Evolutionary conservation across 192 early-diverging fungal species (phyloP).

Genomic region (Chytriomyces sp.): DNA sequence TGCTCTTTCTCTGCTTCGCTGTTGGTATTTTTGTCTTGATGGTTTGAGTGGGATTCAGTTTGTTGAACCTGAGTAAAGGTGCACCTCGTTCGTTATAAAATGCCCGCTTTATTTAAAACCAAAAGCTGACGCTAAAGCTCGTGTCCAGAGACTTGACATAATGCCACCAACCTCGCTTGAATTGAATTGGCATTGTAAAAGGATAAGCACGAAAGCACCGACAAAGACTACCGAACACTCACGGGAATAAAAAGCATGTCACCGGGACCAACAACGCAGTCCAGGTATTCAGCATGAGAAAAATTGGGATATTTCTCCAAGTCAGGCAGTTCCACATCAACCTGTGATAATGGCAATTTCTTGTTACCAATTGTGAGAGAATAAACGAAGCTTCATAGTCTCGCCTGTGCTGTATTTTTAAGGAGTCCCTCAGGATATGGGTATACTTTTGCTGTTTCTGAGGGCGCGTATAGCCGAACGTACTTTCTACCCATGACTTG

Average conservation of each 20-base stretch:
- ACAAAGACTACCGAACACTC: constrained; percentile 40
- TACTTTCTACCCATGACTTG: constrained; percentile 87
- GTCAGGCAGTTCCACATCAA: constrained; percentile 74
- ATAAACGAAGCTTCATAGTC: constrained; percentile 34
- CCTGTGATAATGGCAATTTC: constrained; percentile 36
- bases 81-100: no score
- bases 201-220: not conserved
- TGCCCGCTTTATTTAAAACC: constrained; percentile 69
- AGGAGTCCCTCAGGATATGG: constrained; percentile 60
- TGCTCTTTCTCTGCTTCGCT: no score
- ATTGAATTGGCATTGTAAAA: not conserved
- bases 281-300: constrained; percentile 61
- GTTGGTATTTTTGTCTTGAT: no score
- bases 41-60: no score
- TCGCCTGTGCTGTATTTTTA: constrained; percentile 70
- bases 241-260: constrained; percentile 89
- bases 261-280: constrained; percentile 74
- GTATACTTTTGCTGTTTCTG: constrained; percentile 66
- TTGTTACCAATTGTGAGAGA: constrained; percentile 5
- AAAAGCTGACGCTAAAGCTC: constrained; percentile 88
- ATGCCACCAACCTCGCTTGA: constrained; percentile 80
- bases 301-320: constrained; percentile 60
- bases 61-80: no score
- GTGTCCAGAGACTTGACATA: constrained; percentile 75
- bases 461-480: constrained; percentile 71